Evolutionary conservation across 257 asterid species (phyloP).

Genomic region (Penstemon barbatus): DNA sequence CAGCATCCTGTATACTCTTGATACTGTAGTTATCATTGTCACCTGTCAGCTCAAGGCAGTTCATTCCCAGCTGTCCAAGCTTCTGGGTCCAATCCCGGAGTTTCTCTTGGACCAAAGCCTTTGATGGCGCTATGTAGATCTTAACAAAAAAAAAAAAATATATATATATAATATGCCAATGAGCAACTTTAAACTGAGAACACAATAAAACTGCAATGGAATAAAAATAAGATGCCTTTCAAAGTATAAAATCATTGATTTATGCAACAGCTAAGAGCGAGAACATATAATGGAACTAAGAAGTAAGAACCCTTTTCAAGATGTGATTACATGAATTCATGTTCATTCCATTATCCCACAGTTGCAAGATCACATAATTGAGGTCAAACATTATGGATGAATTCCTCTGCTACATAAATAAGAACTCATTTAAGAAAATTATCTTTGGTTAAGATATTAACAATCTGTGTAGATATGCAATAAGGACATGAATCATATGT

Average conservation of each 20-base stretch:
- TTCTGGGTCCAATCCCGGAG: conserved; percentile 83
- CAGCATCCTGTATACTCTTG: conserved; percentile 82
- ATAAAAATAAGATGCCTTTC: conserved; percentile 12
- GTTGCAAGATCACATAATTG: conserved; percentile 16
- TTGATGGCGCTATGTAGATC: conserved; percentile 95
- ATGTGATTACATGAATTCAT: conserved; percentile 14
- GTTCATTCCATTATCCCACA: conserved; percentile 8
- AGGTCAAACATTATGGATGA: conserved; percentile 7
- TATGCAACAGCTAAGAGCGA: conserved; percentile 23
- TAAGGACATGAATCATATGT: conserved; percentile 3
- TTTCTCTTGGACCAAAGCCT: conserved; percentile 97
- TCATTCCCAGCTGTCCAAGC: conserved; percentile 74
- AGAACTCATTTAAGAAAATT: not conserved
- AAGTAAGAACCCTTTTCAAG: conserved; percentile 8
- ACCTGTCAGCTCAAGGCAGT: conserved; percentile 91
- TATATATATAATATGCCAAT: conserved; percentile 9
- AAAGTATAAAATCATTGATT: not conserved
- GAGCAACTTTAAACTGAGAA: conserved; percentile 22
- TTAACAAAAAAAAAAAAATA: conserved; percentile 27
- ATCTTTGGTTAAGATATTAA: not conserved
- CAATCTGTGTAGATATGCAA: conserved; percentile 19
- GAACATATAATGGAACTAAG: not conserved
- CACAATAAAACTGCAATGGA: conserved; percentile 10
- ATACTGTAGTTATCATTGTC: conserved; percentile 73
- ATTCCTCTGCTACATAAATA: conserved; percentile 17